phyloP scores from a whole-genome alignment of 2,329 filamentous ascomycete species.

The Aspergillus pseudoviridinutans region DNA sequence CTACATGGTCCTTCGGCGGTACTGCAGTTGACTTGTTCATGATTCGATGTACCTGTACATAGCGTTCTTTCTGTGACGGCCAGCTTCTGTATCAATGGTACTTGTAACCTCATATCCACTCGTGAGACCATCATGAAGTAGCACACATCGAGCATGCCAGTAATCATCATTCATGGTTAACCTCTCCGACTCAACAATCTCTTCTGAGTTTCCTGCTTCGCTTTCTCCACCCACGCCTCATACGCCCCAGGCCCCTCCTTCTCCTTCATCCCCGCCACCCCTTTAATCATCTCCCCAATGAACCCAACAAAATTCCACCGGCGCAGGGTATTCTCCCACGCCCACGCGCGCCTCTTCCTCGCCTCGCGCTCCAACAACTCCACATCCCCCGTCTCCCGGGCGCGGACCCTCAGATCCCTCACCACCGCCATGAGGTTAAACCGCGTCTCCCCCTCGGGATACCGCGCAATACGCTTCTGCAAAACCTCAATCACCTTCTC shows the following conservation, averaged over 20 bases:
- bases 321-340: slow-evolving; percentile 89
- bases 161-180: not conserved
- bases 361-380: slow-evolving; percentile 77
- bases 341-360: slow-evolving; percentile 79
- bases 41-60: not conserved
- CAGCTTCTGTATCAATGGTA: not conserved
- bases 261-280: slow-evolving; percentile 72
- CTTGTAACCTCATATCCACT: not conserved
- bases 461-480: slow-evolving; percentile 75
- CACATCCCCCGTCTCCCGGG: slow-evolving; percentile 74
- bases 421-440: slow-evolving; percentile 97
- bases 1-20: not conserved
- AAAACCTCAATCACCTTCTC: slow-evolving; percentile 81
- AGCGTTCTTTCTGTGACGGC: not conserved
- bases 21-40: not conserved
- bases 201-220: slow-evolving; percentile 41
- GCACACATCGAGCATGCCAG: too few relatives aligned
- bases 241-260: slow-evolving; percentile 63
- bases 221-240: slow-evolving; percentile 76
- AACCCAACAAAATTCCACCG: slow-evolving; percentile 97
- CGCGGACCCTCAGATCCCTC: slow-evolving; percentile 71
- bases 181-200: slow-evolving; percentile 32
- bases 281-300: slow-evolving; percentile 83
- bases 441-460: slow-evolving; percentile 81
- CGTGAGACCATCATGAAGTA: not conserved